Evolutionary conservation across 2,329 filamentous ascomycete genomes (phyloP), one percentile per base, ranked within the genome.

Genomic region (Penicillium sp.): DNA sequence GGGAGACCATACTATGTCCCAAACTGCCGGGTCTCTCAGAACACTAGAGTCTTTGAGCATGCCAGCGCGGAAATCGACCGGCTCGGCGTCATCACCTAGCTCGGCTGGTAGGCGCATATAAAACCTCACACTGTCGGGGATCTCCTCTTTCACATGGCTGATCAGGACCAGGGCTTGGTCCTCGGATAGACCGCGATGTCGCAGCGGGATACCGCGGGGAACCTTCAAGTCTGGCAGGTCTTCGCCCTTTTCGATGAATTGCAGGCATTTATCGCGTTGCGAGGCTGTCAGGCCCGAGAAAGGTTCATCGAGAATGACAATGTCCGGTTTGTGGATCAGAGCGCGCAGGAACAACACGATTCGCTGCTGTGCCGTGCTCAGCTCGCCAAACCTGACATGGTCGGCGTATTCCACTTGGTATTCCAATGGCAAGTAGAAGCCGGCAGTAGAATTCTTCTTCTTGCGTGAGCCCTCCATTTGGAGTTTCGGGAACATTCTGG

Each of bases 141-240:
- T 90, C 75, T 99, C 95, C 68, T 96, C 92, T 62, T 87, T 88
- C 60, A 94, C 83, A 77, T 99, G 95, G 61, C 92, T 95, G 60
- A 98, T 94, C 63, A 93, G 92, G n/a, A 98, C 84, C 55, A 99
- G 78, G 0, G 92, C 92, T 76, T 98, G 94, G 22, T 85, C 75
- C 0, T 86, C 79, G 1, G 82, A 82, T 56, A 97, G 75, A 0
- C 92, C 92, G 1, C 69, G 70, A 4, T 70, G 67, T 31, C 70
- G 69, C 1, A 63, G 56, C 3, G 59, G 58, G 16, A 49, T 16
- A 14, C 2, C n/a, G 7, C 31, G 31, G 6, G 22, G 59, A 2
- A 10, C 58, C 46, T 35, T 56, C 19, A 7, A 63, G 33, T 43
- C 56, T 19, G 70, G 60, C 31, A 69, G 69, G 16, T 78, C 18